Evolutionary conservation across 2,329 filamentous ascomycete genomes (phyloP).

Genomic region (Purpureocillium takamizusanense): DNA sequence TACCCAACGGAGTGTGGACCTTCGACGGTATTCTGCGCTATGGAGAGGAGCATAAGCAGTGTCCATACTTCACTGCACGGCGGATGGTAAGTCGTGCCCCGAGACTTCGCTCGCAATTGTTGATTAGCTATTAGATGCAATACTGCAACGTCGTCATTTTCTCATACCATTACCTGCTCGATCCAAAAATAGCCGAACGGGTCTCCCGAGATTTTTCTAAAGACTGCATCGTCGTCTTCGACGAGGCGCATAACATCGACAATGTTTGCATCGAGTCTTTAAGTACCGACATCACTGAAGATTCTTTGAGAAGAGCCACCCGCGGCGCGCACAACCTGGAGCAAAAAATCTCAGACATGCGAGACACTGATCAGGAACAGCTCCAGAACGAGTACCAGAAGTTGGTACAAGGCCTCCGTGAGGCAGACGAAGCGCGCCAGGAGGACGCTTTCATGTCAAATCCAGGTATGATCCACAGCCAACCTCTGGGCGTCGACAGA

Average conservation of each 20-base stretch:
- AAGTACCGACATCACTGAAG: conserved; percentile 93
- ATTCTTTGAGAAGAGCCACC: conserved; percentile 83
- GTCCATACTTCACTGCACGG: conserved; percentile 90
- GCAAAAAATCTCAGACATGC: conserved; percentile 86
- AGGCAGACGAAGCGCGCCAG: conserved; percentile 79
- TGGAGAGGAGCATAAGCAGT: conserved; percentile 92
- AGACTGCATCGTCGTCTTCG: conserved; percentile 97
- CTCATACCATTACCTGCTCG: conserved; percentile 95
- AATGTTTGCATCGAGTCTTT: conserved; percentile 98
- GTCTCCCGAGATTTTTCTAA: conserved; percentile 95
- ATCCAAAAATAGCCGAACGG: conserved; percentile 93
- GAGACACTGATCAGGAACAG: conserved; percentile 88
- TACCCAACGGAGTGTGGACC: conserved; percentile 93
- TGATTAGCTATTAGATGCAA: conserved; percentile 91
- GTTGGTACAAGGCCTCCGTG: conserved; percentile 81
- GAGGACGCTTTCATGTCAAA: conserved; percentile 98
- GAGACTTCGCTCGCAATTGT: neutral
- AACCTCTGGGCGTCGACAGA: too few species aligned
- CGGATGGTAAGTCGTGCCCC: conserved; percentile 63
- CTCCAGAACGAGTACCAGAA: conserved; percentile 93
- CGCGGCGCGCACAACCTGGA: conserved; percentile 87
- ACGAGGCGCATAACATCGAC: conserved; percentile 98
- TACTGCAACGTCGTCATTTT: conserved; percentile 99
- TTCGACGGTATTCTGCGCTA: conserved; percentile 83
- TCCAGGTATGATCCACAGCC: conserved; percentile 39